Conservation (phyloP, 441 rosid species). For the Gossypium davidsonii region DNA sequence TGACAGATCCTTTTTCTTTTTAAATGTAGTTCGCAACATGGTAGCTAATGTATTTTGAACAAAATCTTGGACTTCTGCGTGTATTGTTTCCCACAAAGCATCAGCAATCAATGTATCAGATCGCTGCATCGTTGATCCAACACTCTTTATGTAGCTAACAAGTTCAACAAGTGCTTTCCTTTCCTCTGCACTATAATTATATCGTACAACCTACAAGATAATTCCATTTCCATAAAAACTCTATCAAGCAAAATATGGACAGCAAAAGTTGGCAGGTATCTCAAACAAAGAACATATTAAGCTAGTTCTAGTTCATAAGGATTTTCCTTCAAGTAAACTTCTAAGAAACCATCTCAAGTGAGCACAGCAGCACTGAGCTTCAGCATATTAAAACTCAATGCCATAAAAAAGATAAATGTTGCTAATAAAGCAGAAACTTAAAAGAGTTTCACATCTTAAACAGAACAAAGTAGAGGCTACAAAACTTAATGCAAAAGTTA, state of each 20-base stretch:
- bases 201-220: constrained; percentile 77
- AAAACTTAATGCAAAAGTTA: neutral
- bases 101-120: constrained; percentile 91
- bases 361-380: constrained; percentile 6
- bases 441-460: constrained; percentile 6
- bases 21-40: constrained; percentile 89
- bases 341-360: constrained; percentile 8
- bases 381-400: constrained; percentile 2
- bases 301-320: constrained; percentile 5
- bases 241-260: constrained; percentile 7
- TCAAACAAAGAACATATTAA: neutral
- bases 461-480: neutral
- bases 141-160: constrained; percentile 89
- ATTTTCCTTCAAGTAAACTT: constrained; percentile 2
- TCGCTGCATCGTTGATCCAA: constrained; percentile 91
- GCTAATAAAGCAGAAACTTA: neutral
- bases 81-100: constrained; percentile 99
- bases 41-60: constrained; percentile 93
- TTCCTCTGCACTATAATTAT: constrained; percentile 87
- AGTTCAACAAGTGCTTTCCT: constrained; percentile 92
- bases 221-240: constrained; percentile 8
- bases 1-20: constrained; percentile 94
- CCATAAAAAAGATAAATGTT: neutral
- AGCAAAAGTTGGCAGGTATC: neutral
- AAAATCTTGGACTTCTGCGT: constrained; percentile 98